These are phyloP conservation scores for Scheffersomyces lignosus DNA, from an alignment of 805 yeast species.

Conservation along the genomic window DNA sequence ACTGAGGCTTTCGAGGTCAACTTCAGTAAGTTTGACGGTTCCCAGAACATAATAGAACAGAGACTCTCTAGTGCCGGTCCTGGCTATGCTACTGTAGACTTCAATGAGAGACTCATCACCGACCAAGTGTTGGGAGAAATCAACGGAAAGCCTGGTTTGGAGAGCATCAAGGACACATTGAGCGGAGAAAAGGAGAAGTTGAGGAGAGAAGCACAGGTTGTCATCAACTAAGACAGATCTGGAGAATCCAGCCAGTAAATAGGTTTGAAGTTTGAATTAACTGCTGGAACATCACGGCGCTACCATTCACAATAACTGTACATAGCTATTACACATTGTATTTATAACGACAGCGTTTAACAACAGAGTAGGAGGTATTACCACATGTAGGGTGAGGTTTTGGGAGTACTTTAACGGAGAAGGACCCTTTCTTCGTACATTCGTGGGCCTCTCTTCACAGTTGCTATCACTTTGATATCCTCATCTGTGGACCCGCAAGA, in stretches of 20 bases:
- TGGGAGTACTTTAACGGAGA: too few relatives aligned
- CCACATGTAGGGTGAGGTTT: too few relatives aligned
- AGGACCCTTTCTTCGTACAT: too few relatives aligned
- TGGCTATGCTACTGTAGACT: slow-evolving; percentile 26
- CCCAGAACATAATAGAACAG: slow-evolving; percentile 33
- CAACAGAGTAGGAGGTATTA: too few relatives aligned
- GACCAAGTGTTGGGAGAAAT: slow-evolving; percentile 42
- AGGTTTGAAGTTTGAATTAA: slow-evolving; percentile 9
- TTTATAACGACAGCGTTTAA: neutral
- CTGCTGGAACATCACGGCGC: slow-evolving; percentile 8
- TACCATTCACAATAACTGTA: neutral
- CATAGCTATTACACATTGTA: slow-evolving; percentile 1
- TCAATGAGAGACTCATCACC: slow-evolving; percentile 32
- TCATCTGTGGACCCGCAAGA: too few relatives aligned
- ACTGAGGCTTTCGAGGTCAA: slow-evolving; percentile 54
- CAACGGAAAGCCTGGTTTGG: slow-evolving; percentile 43
- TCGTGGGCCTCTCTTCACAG: too few relatives aligned
- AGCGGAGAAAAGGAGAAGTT: slow-evolving; percentile 38
- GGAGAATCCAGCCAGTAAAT: slow-evolving; percentile 6
- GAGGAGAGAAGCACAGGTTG: slow-evolving; percentile 37
- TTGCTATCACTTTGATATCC: too few relatives aligned
- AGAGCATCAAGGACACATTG: slow-evolving; percentile 36
- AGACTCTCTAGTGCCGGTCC: slow-evolving; percentile 33
- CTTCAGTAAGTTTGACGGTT: slow-evolving; percentile 33
- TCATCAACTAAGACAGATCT: slow-evolving; percentile 20